A percentile compares a stretch with the other conserved stretches of the same genome.
Evolutionary conservation across 2,329 filamentous ascomycete genomes (phyloP).

Genomic region (Epichloe coenophiala): DNA sequence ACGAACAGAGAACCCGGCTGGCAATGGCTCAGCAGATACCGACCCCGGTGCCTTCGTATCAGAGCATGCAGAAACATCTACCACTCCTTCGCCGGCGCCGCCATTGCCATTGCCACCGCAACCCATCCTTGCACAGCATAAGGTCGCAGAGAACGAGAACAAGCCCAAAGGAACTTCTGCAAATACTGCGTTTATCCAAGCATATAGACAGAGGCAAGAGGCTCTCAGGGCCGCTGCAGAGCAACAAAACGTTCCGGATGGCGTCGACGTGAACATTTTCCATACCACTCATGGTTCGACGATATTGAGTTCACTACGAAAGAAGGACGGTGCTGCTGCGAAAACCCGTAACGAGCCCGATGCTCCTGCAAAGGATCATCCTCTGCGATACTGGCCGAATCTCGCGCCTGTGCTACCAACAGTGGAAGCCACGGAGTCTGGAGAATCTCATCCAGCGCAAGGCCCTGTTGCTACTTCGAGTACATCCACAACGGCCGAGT

Average conservation of each 20-base stretch:
- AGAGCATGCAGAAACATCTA: not conserved
- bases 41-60: not conserved
- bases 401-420: conserved; percentile 11
- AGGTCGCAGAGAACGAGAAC: not conserved
- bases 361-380: conserved; percentile 21
- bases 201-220: conserved; percentile 5
- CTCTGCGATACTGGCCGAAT: conserved; percentile 21
- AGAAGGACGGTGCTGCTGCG: conserved; percentile 9
- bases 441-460: not conserved
- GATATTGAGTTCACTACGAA: conserved; percentile 25
- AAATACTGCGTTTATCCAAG: conserved; percentile 1
- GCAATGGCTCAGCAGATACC: not conserved
- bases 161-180: not conserved
- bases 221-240: conserved; percentile 7
- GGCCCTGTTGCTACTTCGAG: not conserved
- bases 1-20: not conserved
- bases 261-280: conserved; percentile 34
- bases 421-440: not conserved
- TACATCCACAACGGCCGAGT: conserved; percentile 1
- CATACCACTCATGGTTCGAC: conserved; percentile 32
- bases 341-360: conserved; percentile 5
- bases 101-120: not conserved
- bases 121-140: not conserved
- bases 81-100: not conserved
- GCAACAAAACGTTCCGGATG: conserved; percentile 23